These are phyloP conservation scores for Nowakowskiella sp. DNA, from an alignment of 192 early-diverging fungal genomes.

Conservation along the genomic window DNA sequence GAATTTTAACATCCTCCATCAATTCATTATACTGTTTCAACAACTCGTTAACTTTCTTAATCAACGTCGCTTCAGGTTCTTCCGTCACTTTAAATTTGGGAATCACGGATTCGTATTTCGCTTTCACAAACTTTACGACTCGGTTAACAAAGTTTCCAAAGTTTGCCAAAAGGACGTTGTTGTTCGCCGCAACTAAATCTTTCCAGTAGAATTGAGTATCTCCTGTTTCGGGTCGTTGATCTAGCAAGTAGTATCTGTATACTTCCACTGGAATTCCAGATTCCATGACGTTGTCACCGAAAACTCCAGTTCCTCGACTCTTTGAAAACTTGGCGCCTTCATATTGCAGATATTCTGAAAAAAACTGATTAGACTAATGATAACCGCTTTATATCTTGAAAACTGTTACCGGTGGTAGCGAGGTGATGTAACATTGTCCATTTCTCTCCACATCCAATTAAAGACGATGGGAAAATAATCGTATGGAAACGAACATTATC, in stretches of 20 bases:
- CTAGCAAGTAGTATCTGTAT: slow-evolving; percentile 95
- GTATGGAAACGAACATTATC: slow-evolving; percentile 99
- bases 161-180: slow-evolving; percentile 90
- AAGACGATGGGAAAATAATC: slow-evolving; percentile 85
- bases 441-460: slow-evolving; percentile 77
- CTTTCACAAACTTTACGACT: slow-evolving; percentile 81
- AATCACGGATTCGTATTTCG: slow-evolving; percentile 85
- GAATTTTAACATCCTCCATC: slow-evolving; percentile 79
- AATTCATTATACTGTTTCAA: slow-evolving; percentile 67
- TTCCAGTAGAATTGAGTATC: slow-evolving; percentile 92
- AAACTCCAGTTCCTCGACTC: slow-evolving; percentile 90
- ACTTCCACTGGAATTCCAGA: slow-evolving; percentile 85
- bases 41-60: slow-evolving; percentile 75
- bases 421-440: slow-evolving; percentile 93
- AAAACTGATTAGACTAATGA: slow-evolving; percentile 4
- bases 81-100: slow-evolving; percentile 51
- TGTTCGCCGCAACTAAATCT: slow-evolving; percentile 89
- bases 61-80: slow-evolving; percentile 58
- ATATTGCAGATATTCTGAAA: slow-evolving; percentile 90
- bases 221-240: slow-evolving; percentile 82
- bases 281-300: slow-evolving; percentile 90
- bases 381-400: slow-evolving; percentile 2
- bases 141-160: slow-evolving; percentile 98
- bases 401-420: slow-evolving; percentile 69
- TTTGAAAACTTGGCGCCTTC: slow-evolving; percentile 96